phyloP scores from a whole-genome alignment of 768 basidiomycete species.

The Xanthoconium purpureum region DNA sequence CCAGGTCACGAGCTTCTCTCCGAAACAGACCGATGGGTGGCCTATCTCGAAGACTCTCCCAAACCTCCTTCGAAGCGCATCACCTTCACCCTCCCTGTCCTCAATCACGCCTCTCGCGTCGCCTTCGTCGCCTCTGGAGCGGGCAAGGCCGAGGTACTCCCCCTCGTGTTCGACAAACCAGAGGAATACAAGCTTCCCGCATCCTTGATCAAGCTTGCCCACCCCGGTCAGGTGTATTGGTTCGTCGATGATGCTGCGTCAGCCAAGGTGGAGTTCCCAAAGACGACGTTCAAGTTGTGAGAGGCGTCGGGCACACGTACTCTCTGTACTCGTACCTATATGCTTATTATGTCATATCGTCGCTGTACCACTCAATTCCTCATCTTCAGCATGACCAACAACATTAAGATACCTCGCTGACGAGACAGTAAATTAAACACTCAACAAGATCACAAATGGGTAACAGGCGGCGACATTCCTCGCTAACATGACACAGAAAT shows the following conservation, averaged over 20 bases:
- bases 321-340: slow-evolving; percentile 27
- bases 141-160: slow-evolving; percentile 75
- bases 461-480: slow-evolving; percentile 29
- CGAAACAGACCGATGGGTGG: slow-evolving; percentile 95
- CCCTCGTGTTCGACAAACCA: slow-evolving; percentile 73
- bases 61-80: slow-evolving; percentile 89
- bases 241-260: slow-evolving; percentile 89
- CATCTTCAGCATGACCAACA: slow-evolving; percentile 12
- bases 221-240: slow-evolving; percentile 89
- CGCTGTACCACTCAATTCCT: slow-evolving; percentile 6
- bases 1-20: slow-evolving; percentile 81
- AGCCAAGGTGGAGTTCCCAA: slow-evolving; percentile 54
- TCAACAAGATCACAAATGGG: slow-evolving; percentile 31
- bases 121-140: slow-evolving; percentile 88
- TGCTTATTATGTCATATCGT: slow-evolving; percentile 17
- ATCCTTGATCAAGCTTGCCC: slow-evolving; percentile 71
- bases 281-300: slow-evolving; percentile 56
- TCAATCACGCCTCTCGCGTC: slow-evolving; percentile 84
- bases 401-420: slow-evolving; percentile 25
- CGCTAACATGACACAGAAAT: slow-evolving; percentile 25
- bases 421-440: slow-evolving; percentile 34
- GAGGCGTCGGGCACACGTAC: slow-evolving; percentile 1
- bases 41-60: slow-evolving; percentile 87
- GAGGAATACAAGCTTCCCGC: slow-evolving; percentile 72
- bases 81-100: slow-evolving; percentile 88